Conservation (phyloP, 192 early-diverging fungal species). For the Mortierella hygrophila region DNA sequence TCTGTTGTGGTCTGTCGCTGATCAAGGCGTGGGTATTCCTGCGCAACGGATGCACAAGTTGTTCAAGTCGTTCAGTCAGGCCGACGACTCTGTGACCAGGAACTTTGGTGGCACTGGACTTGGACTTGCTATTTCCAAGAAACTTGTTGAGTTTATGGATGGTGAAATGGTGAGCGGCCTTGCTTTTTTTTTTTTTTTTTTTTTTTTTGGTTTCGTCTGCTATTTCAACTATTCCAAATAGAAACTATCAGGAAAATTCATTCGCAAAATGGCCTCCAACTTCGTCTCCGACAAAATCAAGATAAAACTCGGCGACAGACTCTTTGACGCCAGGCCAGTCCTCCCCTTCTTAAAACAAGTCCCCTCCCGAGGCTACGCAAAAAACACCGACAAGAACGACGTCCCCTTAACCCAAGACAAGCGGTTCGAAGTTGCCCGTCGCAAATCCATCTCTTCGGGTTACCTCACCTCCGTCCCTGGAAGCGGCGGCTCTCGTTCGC, state of each 20-base stretch:
- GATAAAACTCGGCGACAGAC: slow-evolving; percentile 21
- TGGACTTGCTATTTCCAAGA: slow-evolving; percentile 45
- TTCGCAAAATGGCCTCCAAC: slow-evolving; percentile 36
- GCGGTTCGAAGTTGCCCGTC: slow-evolving; percentile 29
- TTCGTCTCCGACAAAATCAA: slow-evolving; percentile 21
- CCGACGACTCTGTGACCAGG: slow-evolving; percentile 51
- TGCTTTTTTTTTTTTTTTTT: neutral
- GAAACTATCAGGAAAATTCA: slow-evolving; percentile 40
- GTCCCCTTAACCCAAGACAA: slow-evolving; percentile 31
- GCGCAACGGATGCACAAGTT: slow-evolving; percentile 27
- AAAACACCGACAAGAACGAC: slow-evolving; percentile 21
- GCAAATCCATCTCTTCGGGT: slow-evolving; percentile 45
- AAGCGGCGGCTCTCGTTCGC: neutral
- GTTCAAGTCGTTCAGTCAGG: slow-evolving; percentile 56
- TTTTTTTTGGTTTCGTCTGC: neutral
- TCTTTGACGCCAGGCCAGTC: slow-evolving; percentile 34
- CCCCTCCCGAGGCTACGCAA: slow-evolving; percentile 16
- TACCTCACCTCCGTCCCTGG: neutral
- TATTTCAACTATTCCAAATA: neutral
- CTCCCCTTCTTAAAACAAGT: slow-evolving; percentile 31
- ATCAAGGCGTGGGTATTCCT: slow-evolving; percentile 49
- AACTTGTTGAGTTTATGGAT: slow-evolving; percentile 42
- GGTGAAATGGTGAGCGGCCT: slow-evolving; percentile 26
- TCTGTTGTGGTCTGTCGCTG: slow-evolving; percentile 32
- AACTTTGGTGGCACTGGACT: slow-evolving; percentile 56